These are phyloP conservation scores for Phoenix dactylifera DNA, from an alignment of 176 grass and related monocot genomes.

Conservation along the genomic window DNA sequence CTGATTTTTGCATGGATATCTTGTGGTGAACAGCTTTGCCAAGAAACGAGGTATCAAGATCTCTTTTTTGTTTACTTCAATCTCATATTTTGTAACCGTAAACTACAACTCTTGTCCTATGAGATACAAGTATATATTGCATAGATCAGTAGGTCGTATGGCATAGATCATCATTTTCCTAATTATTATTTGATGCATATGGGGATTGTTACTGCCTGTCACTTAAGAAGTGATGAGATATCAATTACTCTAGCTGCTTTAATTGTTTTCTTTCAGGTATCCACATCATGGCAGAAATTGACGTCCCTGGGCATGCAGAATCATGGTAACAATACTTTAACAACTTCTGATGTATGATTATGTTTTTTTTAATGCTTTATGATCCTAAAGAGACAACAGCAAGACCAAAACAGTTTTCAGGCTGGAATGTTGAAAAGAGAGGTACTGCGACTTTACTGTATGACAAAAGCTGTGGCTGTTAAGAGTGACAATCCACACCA, in stretches of 20 bases:
- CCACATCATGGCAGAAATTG: constrained; percentile 85
- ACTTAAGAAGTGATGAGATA: neutral
- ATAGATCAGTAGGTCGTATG: neutral
- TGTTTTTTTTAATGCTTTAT: too few species aligned
- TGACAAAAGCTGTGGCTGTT: too few species aligned
- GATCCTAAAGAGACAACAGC: too few species aligned
- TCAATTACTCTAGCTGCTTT: constrained; percentile 4
- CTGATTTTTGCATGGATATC: constrained; percentile 16
- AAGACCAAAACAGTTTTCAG: too few species aligned
- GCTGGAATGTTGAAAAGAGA: too few species aligned
- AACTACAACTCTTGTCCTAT: neutral
- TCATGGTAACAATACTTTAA: constrained; percentile 55
- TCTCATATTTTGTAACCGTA: neutral
- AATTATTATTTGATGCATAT: neutral
- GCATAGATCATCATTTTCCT: neutral
- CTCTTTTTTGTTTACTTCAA: neutral
- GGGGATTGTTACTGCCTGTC: neutral
- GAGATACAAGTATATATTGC: too few species aligned
- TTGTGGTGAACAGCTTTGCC: constrained; percentile 56
- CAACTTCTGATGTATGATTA: neutral
- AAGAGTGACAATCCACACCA: too few species aligned
- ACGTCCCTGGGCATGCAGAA: constrained; percentile 82
- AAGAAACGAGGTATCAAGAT: constrained; percentile 72
- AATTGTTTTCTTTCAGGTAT: constrained; percentile 46
- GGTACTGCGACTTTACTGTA: too few species aligned